phyloP scores from a whole-genome alignment of 257 asterid genomes.

The Solanum okadae region DNA sequence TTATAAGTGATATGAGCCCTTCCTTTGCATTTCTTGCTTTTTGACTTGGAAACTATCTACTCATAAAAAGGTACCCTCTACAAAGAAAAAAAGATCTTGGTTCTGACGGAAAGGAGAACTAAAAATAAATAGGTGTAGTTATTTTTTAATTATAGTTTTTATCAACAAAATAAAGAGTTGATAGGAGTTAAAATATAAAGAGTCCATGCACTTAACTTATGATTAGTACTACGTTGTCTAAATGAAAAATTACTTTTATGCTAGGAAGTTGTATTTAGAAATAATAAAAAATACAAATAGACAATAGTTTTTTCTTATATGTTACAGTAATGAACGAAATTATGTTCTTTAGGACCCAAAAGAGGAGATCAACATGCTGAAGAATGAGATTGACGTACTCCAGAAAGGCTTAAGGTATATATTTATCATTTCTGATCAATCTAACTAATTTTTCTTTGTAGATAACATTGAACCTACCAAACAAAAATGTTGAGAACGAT shows the following conservation, averaged over 20 bases:
- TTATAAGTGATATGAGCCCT: background rate
- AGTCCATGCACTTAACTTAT: background rate
- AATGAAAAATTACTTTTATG: background rate
- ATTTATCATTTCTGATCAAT: background rate
- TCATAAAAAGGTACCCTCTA: background rate
- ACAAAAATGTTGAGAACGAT: no score
- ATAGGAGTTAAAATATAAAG: no score
- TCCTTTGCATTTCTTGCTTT: background rate
- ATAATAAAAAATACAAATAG: background rate
- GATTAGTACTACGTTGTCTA: background rate
- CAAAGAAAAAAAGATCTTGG: background rate
- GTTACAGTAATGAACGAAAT: background rate
- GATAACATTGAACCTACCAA: background rate
- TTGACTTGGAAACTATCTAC: background rate
- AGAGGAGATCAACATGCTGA: conserved; percentile 67
- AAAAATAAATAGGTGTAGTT: background rate
- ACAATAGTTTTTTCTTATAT: background rate
- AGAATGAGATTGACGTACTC: conserved; percentile 75
- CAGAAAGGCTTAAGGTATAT: conserved; percentile 71
- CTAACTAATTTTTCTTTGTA: background rate
- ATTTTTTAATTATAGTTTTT: no score
- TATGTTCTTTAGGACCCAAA: conserved; percentile 42
- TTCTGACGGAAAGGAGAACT: background rate
- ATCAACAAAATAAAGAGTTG: no score
- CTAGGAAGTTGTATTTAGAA: background rate